Conservation (phyloP, 176 grass and related monocot species). For the Avena atlantica region DNA sequence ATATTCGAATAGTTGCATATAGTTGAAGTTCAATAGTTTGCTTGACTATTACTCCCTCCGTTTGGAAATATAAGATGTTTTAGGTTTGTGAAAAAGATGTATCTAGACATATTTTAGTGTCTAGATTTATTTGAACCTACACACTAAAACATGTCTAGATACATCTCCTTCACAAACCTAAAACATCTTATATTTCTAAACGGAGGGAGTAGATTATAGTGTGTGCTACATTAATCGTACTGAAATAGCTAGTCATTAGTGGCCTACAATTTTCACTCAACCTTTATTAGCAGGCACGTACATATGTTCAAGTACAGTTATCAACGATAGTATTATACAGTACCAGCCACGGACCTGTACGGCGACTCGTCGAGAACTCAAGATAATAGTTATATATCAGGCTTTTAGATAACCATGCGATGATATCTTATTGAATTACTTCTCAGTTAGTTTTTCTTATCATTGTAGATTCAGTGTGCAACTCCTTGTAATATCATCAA, state of each 20-base stretch:
- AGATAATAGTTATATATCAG: background rate
- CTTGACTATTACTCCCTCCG: constrained; percentile 17
- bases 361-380: background rate
- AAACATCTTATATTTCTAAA: too few relatives aligned
- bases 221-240: background rate
- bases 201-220: background rate
- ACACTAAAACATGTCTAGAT: too few relatives aligned
- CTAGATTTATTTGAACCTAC: too few relatives aligned
- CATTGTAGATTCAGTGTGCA: background rate
- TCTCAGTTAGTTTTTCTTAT: background rate
- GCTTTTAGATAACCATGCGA: too few relatives aligned
- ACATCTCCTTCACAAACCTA: too few relatives aligned
- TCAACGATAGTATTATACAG: background rate
- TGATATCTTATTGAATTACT: background rate
- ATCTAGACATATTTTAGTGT: too few relatives aligned
- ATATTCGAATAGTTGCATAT: background rate
- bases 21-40: background rate
- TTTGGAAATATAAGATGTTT: too few relatives aligned
- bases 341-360: background rate
- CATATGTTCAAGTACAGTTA: background rate
- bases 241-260: background rate
- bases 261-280: too few relatives aligned
- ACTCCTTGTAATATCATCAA: background rate
- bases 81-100: too few relatives aligned
- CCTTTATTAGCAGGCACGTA: background rate